Percentiles rank a stretch among this genome's conserved stretches.
These are phyloP conservation scores for Venturia carpophila DNA, from an alignment of 2,329 filamentous ascomycete genomes.

Conservation along the genomic window DNA sequence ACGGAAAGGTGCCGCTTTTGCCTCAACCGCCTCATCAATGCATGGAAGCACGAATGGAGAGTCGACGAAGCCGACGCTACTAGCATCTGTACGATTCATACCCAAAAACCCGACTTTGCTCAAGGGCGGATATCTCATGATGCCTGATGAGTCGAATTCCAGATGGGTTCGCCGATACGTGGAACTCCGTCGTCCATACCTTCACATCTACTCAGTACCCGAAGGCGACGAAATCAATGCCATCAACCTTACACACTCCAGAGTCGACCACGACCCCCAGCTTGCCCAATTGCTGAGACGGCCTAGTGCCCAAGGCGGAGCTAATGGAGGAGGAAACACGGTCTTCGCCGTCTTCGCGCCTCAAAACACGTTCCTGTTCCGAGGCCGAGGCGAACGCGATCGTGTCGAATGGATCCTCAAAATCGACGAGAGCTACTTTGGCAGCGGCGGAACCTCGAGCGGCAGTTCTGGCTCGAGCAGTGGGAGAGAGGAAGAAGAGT, in stretches of 20 bases:
- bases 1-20: slow-evolving; percentile 47
- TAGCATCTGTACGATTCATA: slow-evolving; percentile 68
- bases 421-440: slow-evolving; percentile 74
- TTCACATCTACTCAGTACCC: slow-evolving; percentile 78
- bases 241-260: slow-evolving; percentile 78
- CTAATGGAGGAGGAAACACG: slow-evolving; percentile 33
- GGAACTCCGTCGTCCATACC: slow-evolving; percentile 81
- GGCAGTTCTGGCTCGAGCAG: slow-evolving; percentile 9
- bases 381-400: slow-evolving; percentile 77
- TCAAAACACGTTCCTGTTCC: slow-evolving; percentile 93
- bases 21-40: slow-evolving; percentile 33
- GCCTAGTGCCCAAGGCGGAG: slow-evolving; percentile 31
- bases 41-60: slow-evolving; percentile 59
- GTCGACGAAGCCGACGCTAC: slow-evolving; percentile 53
- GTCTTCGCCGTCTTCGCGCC: slow-evolving; percentile 84
- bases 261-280: slow-evolving; percentile 88
- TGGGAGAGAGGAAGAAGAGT: slow-evolving; percentile 4
- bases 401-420: slow-evolving; percentile 96
- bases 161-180: slow-evolving; percentile 90
- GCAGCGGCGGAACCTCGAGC: not conserved
- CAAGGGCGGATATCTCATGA: slow-evolving; percentile 81
- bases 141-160: slow-evolving; percentile 70
- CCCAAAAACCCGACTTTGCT: slow-evolving; percentile 65
- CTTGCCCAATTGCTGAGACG: slow-evolving; percentile 67
- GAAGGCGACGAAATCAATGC: slow-evolving; percentile 87